A percentile compares a stretch with the other conserved stretches of the same genome.
phyloP scores from a whole-genome alignment of 2,329 filamentous ascomycete species.

The Ophiostoma sp. region DNA sequence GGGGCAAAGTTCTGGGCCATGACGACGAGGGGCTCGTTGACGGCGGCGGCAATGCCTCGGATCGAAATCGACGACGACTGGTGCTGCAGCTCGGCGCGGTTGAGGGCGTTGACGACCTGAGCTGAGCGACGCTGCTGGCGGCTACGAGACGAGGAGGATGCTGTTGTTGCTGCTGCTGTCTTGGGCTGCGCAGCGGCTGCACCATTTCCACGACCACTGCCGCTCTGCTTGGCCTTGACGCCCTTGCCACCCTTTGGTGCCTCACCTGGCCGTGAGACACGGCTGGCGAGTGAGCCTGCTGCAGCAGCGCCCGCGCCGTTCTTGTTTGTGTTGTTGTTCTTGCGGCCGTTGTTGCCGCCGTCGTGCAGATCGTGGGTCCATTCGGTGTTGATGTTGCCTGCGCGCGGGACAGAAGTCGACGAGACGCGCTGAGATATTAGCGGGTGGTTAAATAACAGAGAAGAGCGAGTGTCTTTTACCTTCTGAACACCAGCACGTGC shows the following conservation, averaged over 20 bases:
- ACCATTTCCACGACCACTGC: constrained; percentile 25
- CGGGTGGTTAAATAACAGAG: not conserved
- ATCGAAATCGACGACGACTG: constrained; percentile 62
- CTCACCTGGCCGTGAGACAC: constrained; percentile 40
- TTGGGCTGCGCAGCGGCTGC: constrained; percentile 21
- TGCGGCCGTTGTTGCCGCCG: constrained; percentile 32
- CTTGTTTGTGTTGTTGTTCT: not conserved
- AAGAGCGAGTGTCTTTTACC: constrained; percentile 44
- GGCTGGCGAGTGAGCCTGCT: constrained; percentile 48
- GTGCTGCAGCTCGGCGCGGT: constrained; percentile 36
- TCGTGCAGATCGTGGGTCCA: constrained; percentile 72
- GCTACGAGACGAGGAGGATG: not conserved
- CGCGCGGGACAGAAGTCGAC: constrained; percentile 35
- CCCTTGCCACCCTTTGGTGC: constrained; percentile 31
- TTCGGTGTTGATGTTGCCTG: constrained; percentile 61
- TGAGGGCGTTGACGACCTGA: constrained; percentile 49
- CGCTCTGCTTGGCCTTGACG: not conserved
- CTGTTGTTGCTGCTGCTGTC: not conserved
- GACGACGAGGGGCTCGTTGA: constrained; percentile 59
- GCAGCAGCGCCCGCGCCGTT: constrained; percentile 36
- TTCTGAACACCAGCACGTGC: constrained; percentile 74
- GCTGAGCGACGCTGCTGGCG: constrained; percentile 40
- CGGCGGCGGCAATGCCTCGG: constrained; percentile 63
- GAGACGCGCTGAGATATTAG: constrained; percentile 34
- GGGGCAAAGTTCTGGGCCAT: constrained; percentile 80